Evolutionary conservation across 345 rosid genomes (phyloP), one percentile per base, ranked within the genome.

Genomic region (Eucalyptus curtisii): DNA sequence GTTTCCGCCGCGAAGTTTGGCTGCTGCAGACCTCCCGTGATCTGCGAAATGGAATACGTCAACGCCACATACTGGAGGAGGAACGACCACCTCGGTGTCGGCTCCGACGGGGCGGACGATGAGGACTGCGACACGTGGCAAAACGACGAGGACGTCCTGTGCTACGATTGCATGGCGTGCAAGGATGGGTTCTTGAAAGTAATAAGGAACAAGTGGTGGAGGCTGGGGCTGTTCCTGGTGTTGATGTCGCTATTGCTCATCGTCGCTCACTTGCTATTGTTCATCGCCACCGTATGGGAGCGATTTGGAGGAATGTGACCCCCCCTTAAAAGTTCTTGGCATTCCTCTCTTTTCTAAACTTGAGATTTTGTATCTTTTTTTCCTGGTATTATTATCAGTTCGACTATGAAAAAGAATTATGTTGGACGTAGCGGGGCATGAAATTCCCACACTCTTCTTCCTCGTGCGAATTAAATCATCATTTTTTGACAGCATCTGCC

Each of bases 11-110:
- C 20, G n/a, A 27, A 97, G 99, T 89, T 90, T 13, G 99, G 98
- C 88, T 97, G 99, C 86, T 97, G 98, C 93, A 94, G 66, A 87
- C 99, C 99, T 4, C 97, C 98, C 0, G 45, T 49, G 86, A 89
- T 86, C 52, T 97, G 98, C 84, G 90, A 89, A 45, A 94, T 97
- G 97, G 93, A 90, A 68, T 89, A 91, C 7, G 91, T 95, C 55
- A 97, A 96, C 49, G 95, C 95, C 1, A 97, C 97, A 22, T 93
- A 88, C 64, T 95, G 98, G 97, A 92, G 53, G 85, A 92, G 59
- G 81, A 92, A 90, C 89, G 87, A 86, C 86, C 92, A 89, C 86
- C 66, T 86, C 87, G 86, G 40, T 5, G 52, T 22, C 53, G 57
- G 53, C 1, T 44, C 48, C 10, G 20, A 68, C 7, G 24, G 31